Evolutionary conservation across 345 rosid genomes (phyloP).

Genomic region (Bretschneidera sinensis): DNA sequence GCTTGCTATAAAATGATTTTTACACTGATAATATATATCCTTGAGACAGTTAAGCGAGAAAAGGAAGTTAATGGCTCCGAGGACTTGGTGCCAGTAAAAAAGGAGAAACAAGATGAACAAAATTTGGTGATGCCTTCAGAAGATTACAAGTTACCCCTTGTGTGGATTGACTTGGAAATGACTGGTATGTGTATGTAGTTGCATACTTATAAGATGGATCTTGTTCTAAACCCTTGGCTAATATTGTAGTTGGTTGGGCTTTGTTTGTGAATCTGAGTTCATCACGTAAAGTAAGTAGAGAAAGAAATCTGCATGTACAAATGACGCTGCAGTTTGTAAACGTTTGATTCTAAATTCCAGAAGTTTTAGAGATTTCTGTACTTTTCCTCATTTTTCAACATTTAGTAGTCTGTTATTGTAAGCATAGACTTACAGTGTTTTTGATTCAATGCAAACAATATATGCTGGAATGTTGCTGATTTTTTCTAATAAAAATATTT

Average conservation of each 20-base stretch:
- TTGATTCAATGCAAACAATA: too few species aligned
- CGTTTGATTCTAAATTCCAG: neutral
- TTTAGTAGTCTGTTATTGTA: too few species aligned
- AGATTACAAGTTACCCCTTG: constrained; percentile 67
- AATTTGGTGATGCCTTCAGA: constrained; percentile 7
- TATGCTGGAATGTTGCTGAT: too few species aligned
- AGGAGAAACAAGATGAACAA: constrained; percentile 3
- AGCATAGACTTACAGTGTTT: too few species aligned
- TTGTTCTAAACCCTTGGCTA: neutral
- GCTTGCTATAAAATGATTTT: too few species aligned
- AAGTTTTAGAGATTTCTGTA: neutral
- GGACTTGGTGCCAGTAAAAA: neutral
- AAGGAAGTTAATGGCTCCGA: constrained; percentile 16
- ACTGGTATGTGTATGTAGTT: constrained; percentile 47
- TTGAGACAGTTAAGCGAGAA: constrained; percentile 24
- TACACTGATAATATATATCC: neutral
- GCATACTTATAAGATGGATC: too few species aligned
- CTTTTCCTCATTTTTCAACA: too few species aligned
- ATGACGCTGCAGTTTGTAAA: neutral
- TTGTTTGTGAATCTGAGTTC: neutral
- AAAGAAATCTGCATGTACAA: too few species aligned
- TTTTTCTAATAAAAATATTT: too few species aligned
- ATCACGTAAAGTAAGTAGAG: neutral
- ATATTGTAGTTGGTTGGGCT: neutral
- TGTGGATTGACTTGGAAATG: constrained; percentile 96